Evolutionary conservation across 257 asterid genomes (phyloP).

Genomic region (Solanum tarijense): DNA sequence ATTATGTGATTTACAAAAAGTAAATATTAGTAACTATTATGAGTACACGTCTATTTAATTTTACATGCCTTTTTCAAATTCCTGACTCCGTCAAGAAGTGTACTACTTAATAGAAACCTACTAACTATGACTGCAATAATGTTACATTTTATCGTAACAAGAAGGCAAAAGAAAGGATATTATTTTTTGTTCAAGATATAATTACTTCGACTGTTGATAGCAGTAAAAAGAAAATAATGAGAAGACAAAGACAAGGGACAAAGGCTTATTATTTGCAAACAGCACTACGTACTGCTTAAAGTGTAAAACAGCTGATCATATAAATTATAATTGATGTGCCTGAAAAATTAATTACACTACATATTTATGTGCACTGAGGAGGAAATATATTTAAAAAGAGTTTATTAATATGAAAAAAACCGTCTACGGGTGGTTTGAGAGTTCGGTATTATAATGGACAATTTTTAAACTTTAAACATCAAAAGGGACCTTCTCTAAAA

Average conservation of each 20-base stretch:
- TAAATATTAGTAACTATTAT: no score
- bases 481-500: no score
- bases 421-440: no score
- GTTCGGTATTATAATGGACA: no score
- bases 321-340: background rate
- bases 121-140: background rate
- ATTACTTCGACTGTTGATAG: background rate
- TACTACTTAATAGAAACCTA: background rate
- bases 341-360: background rate
- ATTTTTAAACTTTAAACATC: no score
- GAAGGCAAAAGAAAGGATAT: background rate
- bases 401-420: no score
- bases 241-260: background rate
- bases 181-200: background rate
- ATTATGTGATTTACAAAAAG: rapidly evolving
- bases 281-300: background rate
- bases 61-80: no score
- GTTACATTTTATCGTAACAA: background rate
- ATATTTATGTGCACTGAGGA: no score
- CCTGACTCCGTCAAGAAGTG: no score
- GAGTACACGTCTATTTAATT: no score
- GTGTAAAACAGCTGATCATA: background rate
- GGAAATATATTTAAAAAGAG: no score
- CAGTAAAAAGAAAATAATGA: background rate
- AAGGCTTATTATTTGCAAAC: background rate